phyloP scores from a whole-genome alignment of 306 rosid genomes.

The Alnus glutinosa region DNA sequence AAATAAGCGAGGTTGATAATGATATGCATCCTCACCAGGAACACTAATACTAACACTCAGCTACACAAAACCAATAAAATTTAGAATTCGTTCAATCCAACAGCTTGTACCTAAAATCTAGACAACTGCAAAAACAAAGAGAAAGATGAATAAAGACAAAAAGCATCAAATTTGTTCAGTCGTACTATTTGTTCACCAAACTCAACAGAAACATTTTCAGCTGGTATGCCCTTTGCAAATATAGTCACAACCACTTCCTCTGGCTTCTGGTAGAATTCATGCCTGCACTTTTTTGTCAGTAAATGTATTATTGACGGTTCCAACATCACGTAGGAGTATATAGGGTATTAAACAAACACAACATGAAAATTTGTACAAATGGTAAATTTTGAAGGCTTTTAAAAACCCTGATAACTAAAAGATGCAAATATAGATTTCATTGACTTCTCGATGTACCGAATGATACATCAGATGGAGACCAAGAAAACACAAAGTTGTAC shows the following conservation, averaged over 20 bases:
- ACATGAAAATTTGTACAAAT: neutral
- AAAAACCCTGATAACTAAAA: slow-evolving; percentile 12
- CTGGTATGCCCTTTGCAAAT: slow-evolving; percentile 75
- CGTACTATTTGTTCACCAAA: slow-evolving; percentile 94
- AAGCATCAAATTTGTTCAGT: slow-evolving; percentile 17
- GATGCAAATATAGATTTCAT: neutral
- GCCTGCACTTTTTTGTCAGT: slow-evolving; percentile 49
- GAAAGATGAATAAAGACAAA: neutral
- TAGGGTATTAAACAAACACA: neutral
- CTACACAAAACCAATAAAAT: slow-evolving; percentile 44
- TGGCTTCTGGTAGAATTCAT: slow-evolving; percentile 76
- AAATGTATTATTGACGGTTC: slow-evolving; percentile 4
- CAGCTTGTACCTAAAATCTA: slow-evolving; percentile 7
- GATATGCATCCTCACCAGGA: slow-evolving; percentile 64
- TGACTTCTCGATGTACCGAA: neutral
- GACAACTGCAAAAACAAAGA: slow-evolving; percentile 4
- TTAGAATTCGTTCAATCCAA: slow-evolving; percentile 12
- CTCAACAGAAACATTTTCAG: slow-evolving; percentile 50
- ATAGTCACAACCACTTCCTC: slow-evolving; percentile 76
- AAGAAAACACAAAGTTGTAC: slow-evolving; percentile 18
- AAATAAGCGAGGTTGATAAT: slow-evolving; percentile 75
- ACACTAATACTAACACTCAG: slow-evolving; percentile 62
- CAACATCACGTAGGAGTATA: neutral
- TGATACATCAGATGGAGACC: neutral
- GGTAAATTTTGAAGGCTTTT: neutral